Evolutionary conservation across 2,329 filamentous ascomycete genomes (phyloP).

Genomic region (Colletotrichum neosansevieriae): DNA sequence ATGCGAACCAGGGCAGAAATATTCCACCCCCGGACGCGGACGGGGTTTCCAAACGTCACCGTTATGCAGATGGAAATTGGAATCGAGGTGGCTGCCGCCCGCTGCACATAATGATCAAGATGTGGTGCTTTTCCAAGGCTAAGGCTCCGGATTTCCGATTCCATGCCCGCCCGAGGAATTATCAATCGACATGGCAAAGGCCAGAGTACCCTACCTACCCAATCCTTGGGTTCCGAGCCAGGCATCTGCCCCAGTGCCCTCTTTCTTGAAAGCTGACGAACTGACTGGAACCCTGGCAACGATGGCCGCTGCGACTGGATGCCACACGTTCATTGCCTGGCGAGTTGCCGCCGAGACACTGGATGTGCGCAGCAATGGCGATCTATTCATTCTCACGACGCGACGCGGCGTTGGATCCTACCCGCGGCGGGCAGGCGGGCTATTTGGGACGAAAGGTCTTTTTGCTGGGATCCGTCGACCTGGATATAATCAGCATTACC

Average conservation of each 20-base stretch:
- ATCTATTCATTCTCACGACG: conserved; percentile 17
- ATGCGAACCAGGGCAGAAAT: conserved; percentile 29
- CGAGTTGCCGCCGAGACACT: conserved; percentile 17
- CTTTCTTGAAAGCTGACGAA: conserved; percentile 4
- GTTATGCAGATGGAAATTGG: conserved; percentile 39
- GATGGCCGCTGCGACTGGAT: conserved; percentile 8
- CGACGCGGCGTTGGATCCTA: conserved; percentile 16
- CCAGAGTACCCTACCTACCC: conserved; percentile 7
- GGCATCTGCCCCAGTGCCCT: neutral
- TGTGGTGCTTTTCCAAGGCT: neutral
- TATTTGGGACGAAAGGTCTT: conserved; percentile 30
- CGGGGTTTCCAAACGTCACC: conserved; percentile 28
- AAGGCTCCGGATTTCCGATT: conserved; percentile 24
- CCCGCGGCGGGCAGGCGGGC: conserved; percentile 26
- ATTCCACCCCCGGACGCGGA: conserved; percentile 14
- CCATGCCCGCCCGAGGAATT: conserved; percentile 5
- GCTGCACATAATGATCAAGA: conserved; percentile 14
- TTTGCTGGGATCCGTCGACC: conserved; percentile 24
- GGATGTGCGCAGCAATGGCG: conserved; percentile 23
- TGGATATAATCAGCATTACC: conserved; percentile 12
- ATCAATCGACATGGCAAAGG: conserved; percentile 25
- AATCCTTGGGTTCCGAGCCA: conserved; percentile 1
- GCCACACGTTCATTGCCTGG: neutral
- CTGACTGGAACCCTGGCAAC: conserved; percentile 10
- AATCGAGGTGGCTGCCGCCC: conserved; percentile 27